phyloP scores from a whole-genome alignment of 2,329 filamentous ascomycete genomes.

The Fusarium transvaalense region DNA sequence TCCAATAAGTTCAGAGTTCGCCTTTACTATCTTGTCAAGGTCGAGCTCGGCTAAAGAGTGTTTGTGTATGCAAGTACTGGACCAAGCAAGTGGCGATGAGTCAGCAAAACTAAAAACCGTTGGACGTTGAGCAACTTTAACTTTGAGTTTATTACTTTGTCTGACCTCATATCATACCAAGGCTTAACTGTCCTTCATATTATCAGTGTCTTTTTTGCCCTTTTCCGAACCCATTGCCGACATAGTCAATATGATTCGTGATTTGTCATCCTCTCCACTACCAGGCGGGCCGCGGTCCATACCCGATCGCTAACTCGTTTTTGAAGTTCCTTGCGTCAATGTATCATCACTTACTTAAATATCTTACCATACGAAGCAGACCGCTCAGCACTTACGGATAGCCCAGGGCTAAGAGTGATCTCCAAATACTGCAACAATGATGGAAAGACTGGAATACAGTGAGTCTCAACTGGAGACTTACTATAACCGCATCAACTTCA shows the following conservation, averaged over 20 bases:
- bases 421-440: not conserved
- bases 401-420: not conserved
- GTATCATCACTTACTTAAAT: not conserved
- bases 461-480: slow-evolving; percentile 11
- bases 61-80: not conserved
- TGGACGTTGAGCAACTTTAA: not conserved
- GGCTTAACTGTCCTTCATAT: not conserved
- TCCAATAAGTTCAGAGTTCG: too few species aligned
- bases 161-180: not conserved
- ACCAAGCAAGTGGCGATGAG: not conserved
- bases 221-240: slow-evolving; percentile 7
- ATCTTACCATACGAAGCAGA: not conserved
- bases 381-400: accelerated
- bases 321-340: not conserved
- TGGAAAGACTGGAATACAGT: slow-evolving; percentile 11
- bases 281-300: slow-evolving; percentile 4
- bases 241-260: not conserved
- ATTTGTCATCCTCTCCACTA: slow-evolving; percentile 10
- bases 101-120: not conserved
- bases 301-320: slow-evolving; percentile 1
- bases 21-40: too few species aligned
- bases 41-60: too few species aligned
- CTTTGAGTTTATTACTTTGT: not conserved
- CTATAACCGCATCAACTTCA: slow-evolving; percentile 19
- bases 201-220: not conserved